phyloP scores from a whole-genome alignment of 2,329 filamentous ascomycete species.

The Aspergillus sp. region DNA sequence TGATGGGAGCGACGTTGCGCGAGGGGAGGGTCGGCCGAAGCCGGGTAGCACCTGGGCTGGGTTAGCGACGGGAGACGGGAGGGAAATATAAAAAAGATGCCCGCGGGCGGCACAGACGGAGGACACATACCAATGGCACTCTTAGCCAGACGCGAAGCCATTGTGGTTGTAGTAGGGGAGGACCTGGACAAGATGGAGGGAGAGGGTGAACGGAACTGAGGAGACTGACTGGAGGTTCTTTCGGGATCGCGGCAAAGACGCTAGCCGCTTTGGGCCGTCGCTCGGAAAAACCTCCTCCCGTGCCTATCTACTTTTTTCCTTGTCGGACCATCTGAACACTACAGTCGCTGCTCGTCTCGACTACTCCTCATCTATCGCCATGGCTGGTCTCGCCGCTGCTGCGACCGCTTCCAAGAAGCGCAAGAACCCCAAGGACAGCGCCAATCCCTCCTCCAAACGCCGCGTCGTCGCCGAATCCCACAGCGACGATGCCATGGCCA shows the following conservation, averaged over 20 bases:
- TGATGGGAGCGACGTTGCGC: slow-evolving; percentile 72
- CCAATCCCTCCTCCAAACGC: slow-evolving; percentile 41
- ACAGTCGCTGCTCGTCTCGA: neutral
- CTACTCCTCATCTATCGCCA: slow-evolving; percentile 15
- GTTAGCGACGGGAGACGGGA: slow-evolving; percentile 32
- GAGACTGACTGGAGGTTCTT: slow-evolving; percentile 36
- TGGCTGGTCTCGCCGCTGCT: slow-evolving; percentile 27
- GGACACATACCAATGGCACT: slow-evolving; percentile 81
- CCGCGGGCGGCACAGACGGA: slow-evolving; percentile 21
- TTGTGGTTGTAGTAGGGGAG: slow-evolving; percentile 64
- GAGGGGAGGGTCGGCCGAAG: slow-evolving; percentile 78
- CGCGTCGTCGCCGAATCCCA: slow-evolving; percentile 49
- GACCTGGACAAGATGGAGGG: slow-evolving; percentile 45
- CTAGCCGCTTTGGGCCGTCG: slow-evolving; percentile 30
- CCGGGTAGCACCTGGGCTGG: slow-evolving; percentile 74
- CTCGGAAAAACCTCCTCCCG: slow-evolving; percentile 35
- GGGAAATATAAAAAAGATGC: neutral
- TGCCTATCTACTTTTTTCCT: slow-evolving; percentile 11
- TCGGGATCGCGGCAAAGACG: slow-evolving; percentile 33
- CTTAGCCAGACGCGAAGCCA: slow-evolving; percentile 97
- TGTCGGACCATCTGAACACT: too few species aligned
- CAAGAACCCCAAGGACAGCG: slow-evolving; percentile 36
- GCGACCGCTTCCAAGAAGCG: slow-evolving; percentile 37
- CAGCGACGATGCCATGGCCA: slow-evolving; percentile 56
- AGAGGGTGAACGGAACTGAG: slow-evolving; percentile 40